Evolutionary conservation across 2,329 filamentous ascomycete genomes (phyloP), one percentile per base, ranked within the genome.

Genomic region (Apiospora saccharicola): DNA sequence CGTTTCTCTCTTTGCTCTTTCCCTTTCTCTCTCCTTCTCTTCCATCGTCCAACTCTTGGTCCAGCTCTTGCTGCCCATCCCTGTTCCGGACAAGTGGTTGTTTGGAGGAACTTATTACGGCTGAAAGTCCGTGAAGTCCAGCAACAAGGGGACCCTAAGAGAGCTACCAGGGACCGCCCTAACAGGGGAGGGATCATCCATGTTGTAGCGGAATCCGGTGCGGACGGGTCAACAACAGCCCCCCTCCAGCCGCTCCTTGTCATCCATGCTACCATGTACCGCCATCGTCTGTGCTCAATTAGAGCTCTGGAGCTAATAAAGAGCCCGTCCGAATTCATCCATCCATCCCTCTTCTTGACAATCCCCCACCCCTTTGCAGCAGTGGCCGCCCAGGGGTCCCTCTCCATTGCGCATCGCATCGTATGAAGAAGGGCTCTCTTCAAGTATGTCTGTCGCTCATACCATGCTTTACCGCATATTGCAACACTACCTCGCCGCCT

Each of bases 161-260:
- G 30, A 37, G 57, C 30, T n/a, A 64, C 57, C 57, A 64, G 57
- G 57, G 34, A n/a, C 57, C 10, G 57, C 57, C 57, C 57, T 64
- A 64, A 64, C 57, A 41, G 57, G 57, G 57, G 57, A 64, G 57
- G 57, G 57, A 64, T 64, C 22, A 64, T 41, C 57, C 57, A 64
- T 64, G 57, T 64, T 64, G 34, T 64, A 64, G 34, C 57, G 57
- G 57, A 64, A 64, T 64, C 57, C 57, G 57, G 57, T 64, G 57
- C 57, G 22, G 57, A 64, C 57, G 57, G 57, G 57, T 64, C 57
- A 64, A 64, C 57, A 41, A 10, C 57, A 64, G 57, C 34, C 30
- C 30, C 53, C 57, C 57, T 64, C 57, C 57, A 64, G 57, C 57
- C 57, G 57, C 57, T 64, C 57, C 57, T 64, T 64, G 57, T 64